phyloP scores from a whole-genome alignment of 2,329 filamentous ascomycete species.

The Periconia macrospinosa region DNA sequence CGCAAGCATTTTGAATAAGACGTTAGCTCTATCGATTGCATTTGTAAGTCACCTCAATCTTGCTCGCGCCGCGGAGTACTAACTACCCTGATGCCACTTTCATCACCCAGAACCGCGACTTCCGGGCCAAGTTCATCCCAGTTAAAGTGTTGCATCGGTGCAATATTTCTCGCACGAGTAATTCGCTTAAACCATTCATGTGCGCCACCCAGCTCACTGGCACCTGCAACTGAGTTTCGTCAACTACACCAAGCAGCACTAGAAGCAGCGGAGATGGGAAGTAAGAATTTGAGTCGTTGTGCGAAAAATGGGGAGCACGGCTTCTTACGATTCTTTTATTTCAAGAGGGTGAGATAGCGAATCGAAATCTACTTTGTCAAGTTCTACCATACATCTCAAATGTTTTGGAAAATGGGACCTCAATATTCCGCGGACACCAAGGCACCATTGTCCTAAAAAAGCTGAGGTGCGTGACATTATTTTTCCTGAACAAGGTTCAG shows the following conservation, averaged over 20 bases:
- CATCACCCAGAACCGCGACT: neutral
- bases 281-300: neutral
- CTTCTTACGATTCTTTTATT: neutral
- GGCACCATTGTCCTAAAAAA: no score
- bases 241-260: neutral
- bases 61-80: neutral
- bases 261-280: neutral
- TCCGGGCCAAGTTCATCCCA: neutral
- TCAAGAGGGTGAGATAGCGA: neutral
- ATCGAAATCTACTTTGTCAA: neutral
- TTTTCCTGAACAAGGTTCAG: neutral
- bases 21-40: no score
- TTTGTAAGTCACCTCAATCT: no score
- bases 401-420: no score
- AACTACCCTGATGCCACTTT: neutral
- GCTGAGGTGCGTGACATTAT: no score
- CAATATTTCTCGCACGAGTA: neutral
- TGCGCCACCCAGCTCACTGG: neutral
- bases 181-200: neutral
- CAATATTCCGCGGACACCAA: no score
- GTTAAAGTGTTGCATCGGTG: neutral
- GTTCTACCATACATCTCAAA: no score
- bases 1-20: no score
- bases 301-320: neutral
- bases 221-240: neutral